Evolutionary conservation across 768 basidiomycete genomes (phyloP).

Genomic region (Hydnomerulius pinastri): DNA sequence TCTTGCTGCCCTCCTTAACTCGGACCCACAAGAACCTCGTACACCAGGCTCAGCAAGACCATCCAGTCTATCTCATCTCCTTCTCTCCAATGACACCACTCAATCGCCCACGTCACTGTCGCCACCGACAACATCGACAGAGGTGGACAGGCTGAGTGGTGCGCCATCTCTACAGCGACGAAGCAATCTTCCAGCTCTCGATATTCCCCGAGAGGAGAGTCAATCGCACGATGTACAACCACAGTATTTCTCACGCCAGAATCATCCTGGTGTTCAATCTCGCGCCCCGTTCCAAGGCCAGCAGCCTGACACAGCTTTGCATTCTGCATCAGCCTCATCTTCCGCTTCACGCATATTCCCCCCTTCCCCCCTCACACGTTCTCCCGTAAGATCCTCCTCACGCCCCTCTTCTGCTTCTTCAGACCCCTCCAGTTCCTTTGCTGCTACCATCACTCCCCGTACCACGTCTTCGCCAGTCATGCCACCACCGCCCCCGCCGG

Average conservation of each 20-base stretch:
- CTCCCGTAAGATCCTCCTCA: constrained; percentile 28
- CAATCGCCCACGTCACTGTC: constrained; percentile 24
- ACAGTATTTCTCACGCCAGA: constrained; percentile 28
- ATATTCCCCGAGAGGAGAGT: constrained; percentile 33
- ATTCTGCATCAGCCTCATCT: constrained; percentile 17
- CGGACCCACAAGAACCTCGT: constrained; percentile 45
- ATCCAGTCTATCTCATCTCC: constrained; percentile 46
- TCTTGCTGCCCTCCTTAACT: constrained; percentile 76
- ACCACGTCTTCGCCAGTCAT: constrained; percentile 37
- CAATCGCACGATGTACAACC: constrained; percentile 20
- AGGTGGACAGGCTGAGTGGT: constrained; percentile 28
- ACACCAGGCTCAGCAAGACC: constrained; percentile 38
- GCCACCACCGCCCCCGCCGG: constrained; percentile 23
- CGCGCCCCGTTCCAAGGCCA: constrained; percentile 21
- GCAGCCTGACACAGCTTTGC: constrained; percentile 21
- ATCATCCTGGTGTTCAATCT: constrained; percentile 17
- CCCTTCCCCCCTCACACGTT: constrained; percentile 30
- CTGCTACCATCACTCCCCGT: constrained; percentile 23
- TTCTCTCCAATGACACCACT: constrained; percentile 30
- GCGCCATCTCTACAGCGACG: constrained; percentile 32
- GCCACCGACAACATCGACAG: constrained; percentile 11
- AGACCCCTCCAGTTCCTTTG: constrained; percentile 23
- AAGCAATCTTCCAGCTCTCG: constrained; percentile 32
- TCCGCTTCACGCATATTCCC: constrained; percentile 26
- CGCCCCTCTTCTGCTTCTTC: constrained; percentile 42